Base-by-base conservation (phyloP, 305 asterid species). In the Solanum aculeatissimum region DNA sequence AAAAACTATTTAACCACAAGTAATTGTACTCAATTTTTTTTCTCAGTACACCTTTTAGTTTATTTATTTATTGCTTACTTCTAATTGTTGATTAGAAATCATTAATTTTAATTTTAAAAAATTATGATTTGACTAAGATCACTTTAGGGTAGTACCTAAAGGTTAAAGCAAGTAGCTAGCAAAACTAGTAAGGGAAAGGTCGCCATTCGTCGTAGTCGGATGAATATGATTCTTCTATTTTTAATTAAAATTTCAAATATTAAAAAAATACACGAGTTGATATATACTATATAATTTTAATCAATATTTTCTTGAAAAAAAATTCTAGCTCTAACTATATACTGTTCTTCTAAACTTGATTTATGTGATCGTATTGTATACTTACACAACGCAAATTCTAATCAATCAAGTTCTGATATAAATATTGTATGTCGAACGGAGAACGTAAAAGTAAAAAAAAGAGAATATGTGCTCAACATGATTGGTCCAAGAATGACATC, bases 371-470 rank as follows among this genome's bases (percentile, higher is more conserved):
- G 5, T 35, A 35, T 1, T 35, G 40, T 4, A 35, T 35, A 35
- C 5, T 0, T 35, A 68, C 15, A 68, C 1, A 6, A 0, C 0
- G 2, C 4, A 3, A 18, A 4, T 68, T 68, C 2, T 32, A 13
- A 9, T 68, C 3, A 7, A 4, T 65, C 13, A 32, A 29, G 9
- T 7, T 0, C 32, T 66, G 32, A 66, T 32, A 32, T 1, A 32
- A 8, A 29, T 15, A 66, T 29, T 12, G 4, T 7, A 55, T 1
- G 3, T 0, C 1, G 3, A 29, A 12, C 0, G 0, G 0, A 12
- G 0, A 1, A 16, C 9, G 15, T 13, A 12, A 16, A 16, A 32
- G 16, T 5, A 3, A 7, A 42, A 9, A 72, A 38, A 43, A 25
- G 5, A 75, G 81, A 75, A 75, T 75, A 25, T 75, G 81, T 47